These are phyloP conservation scores for Eucalyptus cladocalyx DNA, from an alignment of 345 rosid genomes.

Conservation along the genomic window DNA sequence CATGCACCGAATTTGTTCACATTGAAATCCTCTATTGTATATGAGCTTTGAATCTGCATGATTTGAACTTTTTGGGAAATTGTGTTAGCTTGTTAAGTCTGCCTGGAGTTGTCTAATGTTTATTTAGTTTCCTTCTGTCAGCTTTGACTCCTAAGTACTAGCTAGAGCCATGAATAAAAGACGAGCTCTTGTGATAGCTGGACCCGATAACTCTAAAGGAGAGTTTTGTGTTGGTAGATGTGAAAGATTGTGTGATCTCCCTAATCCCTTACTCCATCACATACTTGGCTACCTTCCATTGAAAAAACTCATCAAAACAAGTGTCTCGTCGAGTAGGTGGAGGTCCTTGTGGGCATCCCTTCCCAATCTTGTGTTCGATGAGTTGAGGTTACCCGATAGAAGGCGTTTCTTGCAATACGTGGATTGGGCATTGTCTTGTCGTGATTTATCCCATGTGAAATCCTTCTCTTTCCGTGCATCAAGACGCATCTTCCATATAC, in stretches of 20 bases:
- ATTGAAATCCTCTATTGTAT: no score
- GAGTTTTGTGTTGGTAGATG: not conserved
- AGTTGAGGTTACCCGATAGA: rapidly evolving
- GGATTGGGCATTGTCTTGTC: not conserved
- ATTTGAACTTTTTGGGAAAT: no score
- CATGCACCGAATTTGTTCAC: rapidly evolving
- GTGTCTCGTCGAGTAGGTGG: not conserved
- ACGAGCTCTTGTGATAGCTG: no score
- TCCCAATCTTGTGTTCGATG: not conserved
- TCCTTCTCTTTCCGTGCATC: not conserved
- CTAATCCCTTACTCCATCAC: not conserved
- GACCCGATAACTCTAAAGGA: not conserved
- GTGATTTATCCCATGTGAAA: not conserved
- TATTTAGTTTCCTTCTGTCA: no score
- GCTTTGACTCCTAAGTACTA: not conserved
- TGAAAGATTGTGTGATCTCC: not conserved
- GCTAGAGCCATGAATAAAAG: no score
- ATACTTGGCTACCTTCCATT: no score
- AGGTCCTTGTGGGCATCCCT: not conserved
- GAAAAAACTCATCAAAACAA: not conserved
- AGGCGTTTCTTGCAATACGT: rapidly evolving
- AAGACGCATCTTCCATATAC: not conserved
- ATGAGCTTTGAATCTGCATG: no score
- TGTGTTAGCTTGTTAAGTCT: no score
- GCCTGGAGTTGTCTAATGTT: not conserved